Evolutionary conservation across 208 protist species (phyloP).

Genomic region (Trichomonas vaginalis): DNA sequence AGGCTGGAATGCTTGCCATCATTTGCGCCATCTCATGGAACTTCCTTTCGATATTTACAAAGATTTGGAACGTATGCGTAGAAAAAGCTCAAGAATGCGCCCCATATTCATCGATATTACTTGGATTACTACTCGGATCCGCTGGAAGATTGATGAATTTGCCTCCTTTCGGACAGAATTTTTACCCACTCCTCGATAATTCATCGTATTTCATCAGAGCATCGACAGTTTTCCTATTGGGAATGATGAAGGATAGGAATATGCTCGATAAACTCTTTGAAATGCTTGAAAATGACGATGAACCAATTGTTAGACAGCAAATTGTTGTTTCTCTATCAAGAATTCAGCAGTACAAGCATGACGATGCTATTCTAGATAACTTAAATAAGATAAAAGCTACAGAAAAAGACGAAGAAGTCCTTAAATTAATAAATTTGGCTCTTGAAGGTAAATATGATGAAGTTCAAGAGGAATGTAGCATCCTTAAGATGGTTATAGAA

Average conservation of each 20-base stretch:
- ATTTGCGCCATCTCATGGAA: background rate
- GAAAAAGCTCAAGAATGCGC: background rate
- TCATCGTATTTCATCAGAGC: background rate
- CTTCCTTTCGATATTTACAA: background rate
- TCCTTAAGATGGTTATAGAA: background rate
- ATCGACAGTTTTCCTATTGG: background rate
- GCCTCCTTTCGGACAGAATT: background rate
- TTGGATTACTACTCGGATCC: background rate
- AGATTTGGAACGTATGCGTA: background rate
- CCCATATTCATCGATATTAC: background rate
- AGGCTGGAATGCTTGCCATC: background rate
- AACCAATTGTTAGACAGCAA: background rate
- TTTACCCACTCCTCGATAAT: background rate
- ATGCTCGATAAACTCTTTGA: background rate
- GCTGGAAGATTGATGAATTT: background rate
- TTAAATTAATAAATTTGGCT: background rate
- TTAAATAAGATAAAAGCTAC: background rate
- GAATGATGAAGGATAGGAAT: background rate
- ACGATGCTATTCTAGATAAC: background rate
- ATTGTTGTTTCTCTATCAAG: background rate
- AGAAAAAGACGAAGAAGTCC: background rate
- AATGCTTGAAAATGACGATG: background rate
- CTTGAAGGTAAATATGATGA: background rate
- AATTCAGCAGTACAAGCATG: background rate
- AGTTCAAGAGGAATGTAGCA: background rate